phyloP scores from a whole-genome alignment of 371 early-diverging fungal genomes.

The Mortierella sp. region DNA sequence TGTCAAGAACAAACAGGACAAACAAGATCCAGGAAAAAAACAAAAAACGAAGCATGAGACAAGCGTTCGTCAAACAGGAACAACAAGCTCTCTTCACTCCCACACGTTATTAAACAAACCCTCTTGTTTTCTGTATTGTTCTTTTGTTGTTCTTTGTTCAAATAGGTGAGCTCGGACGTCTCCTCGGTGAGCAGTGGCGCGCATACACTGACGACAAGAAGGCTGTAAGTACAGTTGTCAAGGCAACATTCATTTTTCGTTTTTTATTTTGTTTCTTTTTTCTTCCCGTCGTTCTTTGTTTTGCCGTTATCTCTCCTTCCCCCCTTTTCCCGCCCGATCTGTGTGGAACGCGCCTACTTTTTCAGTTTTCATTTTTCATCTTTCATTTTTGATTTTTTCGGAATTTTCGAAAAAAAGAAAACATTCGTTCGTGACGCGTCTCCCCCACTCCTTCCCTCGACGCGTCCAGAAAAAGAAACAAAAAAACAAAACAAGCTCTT shows the following conservation, averaged over 20 bases:
- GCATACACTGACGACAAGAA: conserved; percentile 71
- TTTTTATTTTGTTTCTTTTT: not conserved
- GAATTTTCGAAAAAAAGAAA: not conserved
- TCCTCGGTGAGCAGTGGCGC: conserved; percentile 89
- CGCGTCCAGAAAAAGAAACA: not conserved
- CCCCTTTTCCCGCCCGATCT: not conserved
- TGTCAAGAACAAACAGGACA: not conserved
- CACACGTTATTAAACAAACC: not conserved
- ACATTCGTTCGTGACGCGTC: not conserved
- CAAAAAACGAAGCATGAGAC: not conserved
- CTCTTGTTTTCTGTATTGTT: not conserved
- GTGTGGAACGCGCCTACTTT: conserved; percentile 16
- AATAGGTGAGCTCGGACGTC: conserved; percentile 78
- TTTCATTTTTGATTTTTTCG: not conserved
- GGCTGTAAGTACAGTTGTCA: conserved; percentile 60
- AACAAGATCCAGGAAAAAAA: not conserved
- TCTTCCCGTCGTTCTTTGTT: not conserved
- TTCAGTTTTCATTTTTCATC: not conserved
- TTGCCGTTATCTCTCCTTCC: not conserved
- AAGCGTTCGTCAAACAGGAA: not conserved
- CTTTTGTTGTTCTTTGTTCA: conserved; percentile 6
- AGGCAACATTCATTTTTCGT: not conserved
- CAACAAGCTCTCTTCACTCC: too few species aligned
- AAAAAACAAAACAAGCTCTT: not conserved
- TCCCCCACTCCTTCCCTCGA: not conserved